Percentiles rank a stretch among this genome's conserved stretches.
These are phyloP conservation scores for Aurinia saxatilis DNA, from an alignment of 345 rosid species.

Conservation along the genomic window DNA sequence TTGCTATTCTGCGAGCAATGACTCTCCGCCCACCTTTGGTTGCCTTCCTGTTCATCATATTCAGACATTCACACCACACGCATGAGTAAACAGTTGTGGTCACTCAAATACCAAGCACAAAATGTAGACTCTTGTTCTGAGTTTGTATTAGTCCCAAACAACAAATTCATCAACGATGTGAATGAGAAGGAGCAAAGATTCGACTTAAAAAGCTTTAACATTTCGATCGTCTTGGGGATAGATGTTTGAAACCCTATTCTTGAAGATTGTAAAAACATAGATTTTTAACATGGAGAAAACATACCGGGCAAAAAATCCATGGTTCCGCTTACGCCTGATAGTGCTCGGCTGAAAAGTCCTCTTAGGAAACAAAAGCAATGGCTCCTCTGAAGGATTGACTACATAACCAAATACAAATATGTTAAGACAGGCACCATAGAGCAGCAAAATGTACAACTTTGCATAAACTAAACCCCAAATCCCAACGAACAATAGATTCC, in stretches of 20 bases:
- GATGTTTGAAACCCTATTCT: background rate
- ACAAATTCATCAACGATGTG: background rate
- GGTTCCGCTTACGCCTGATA: conserved; percentile 78
- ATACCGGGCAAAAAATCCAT: conserved; percentile 92
- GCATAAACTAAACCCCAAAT: background rate
- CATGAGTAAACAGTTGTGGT: conserved; percentile 2
- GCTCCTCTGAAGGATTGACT: conserved; percentile 66
- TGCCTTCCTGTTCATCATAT: conserved; percentile 68
- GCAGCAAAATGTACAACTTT: background rate
- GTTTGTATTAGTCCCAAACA: background rate
- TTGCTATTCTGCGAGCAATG: conserved; percentile 93
- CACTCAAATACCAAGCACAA: conserved; percentile 2
- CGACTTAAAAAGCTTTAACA: no score
- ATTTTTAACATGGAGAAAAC: background rate
- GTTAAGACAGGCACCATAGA: background rate
- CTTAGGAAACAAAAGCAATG: conserved; percentile 67
- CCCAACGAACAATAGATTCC: background rate
- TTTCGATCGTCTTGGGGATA: no score
- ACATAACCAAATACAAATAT: conserved; percentile 17
- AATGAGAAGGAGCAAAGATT: background rate
- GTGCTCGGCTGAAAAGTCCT: conserved; percentile 90
- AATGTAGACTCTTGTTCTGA: background rate
- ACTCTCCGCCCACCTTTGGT: conserved; percentile 96
- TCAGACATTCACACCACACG: conserved; percentile 4
- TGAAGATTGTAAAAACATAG: background rate